phyloP scores from a whole-genome alignment of 2,329 filamentous ascomycete species.

The Calonectria montana region DNA sequence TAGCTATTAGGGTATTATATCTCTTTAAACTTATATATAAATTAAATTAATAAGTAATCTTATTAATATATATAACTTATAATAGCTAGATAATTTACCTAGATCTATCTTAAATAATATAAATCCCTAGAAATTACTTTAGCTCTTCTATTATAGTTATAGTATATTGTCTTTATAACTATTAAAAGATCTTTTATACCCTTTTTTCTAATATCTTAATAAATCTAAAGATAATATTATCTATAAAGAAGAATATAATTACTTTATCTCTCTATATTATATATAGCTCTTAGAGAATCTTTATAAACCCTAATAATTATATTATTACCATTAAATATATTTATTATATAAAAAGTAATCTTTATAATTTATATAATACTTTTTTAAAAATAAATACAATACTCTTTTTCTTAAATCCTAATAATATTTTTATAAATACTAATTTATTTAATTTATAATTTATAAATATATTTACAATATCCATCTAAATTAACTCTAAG shows the following conservation, averaged over 20 bases:
- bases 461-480: background rate
- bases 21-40: background rate
- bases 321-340: background rate
- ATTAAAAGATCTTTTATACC: constrained; percentile 4
- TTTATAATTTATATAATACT: background rate
- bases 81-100: background rate
- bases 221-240: background rate
- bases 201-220: background rate
- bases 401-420: background rate
- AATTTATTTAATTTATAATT: background rate
- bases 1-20: background rate
- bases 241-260: background rate
- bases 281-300: background rate
- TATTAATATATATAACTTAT: background rate
- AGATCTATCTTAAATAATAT: background rate
- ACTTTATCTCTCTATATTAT: background rate
- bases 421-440: background rate
- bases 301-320: background rate
- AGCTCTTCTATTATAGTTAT: background rate
- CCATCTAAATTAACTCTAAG: background rate
- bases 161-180: background rate
- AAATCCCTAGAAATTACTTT: background rate
- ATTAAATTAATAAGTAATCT: background rate
- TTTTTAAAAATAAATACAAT: background rate
- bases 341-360: background rate